phyloP scores from a whole-genome alignment of 345 rosid species.

The Eucalyptus pauciflora region DNA sequence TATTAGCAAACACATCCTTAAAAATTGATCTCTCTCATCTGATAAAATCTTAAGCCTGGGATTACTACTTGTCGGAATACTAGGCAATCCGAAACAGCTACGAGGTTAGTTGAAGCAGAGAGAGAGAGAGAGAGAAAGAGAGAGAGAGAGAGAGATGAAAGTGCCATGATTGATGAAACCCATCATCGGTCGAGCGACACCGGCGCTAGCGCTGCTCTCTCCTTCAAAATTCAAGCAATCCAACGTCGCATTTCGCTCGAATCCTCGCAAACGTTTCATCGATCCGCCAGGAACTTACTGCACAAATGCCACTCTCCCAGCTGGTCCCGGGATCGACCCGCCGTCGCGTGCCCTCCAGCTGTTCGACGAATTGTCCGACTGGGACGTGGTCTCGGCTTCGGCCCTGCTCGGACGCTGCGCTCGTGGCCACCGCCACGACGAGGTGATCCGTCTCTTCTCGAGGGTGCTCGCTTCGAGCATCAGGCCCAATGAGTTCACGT shows the following conservation, averaged over 20 bases:
- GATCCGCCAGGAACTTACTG: not conserved
- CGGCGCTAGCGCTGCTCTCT: not conserved
- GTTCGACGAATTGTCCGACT: conserved; percentile 46
- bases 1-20: no score
- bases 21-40: not conserved
- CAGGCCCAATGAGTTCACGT: conserved; percentile 68
- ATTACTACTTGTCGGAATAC: not conserved
- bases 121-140: not conserved
- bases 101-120: not conserved
- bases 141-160: not conserved
- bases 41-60: not conserved
- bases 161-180: not conserved
- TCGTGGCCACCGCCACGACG: conserved; percentile 22
- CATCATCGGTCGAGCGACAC: not conserved
- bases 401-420: conserved; percentile 34
- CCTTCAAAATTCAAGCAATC: not conserved
- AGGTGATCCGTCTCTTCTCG: conserved; percentile 36
- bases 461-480: conserved; percentile 32
- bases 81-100: not conserved
- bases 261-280: not conserved
- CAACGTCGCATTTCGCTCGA: not conserved
- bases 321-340: not conserved
- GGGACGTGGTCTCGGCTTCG: conserved; percentile 49
- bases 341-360: conserved; percentile 5
- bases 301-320: not conserved